Percentiles rank a stretch among this genome's conserved stretches.
Conservation (phyloP, 768 basidiomycete genomes). For the Boletus edulis region DNA sequence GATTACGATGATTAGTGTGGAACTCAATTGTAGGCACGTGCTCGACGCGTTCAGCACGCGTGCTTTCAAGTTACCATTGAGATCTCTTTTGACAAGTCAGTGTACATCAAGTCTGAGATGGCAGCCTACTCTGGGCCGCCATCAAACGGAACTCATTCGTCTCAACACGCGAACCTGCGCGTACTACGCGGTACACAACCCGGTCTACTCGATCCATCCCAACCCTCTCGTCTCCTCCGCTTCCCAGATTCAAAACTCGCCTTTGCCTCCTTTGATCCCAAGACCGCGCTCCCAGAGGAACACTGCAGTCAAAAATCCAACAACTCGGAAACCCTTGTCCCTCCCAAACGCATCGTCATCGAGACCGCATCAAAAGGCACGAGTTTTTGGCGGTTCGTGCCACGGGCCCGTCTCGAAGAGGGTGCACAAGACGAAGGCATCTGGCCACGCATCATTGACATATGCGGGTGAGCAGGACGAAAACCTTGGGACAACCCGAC, state of each 20-base stretch:
- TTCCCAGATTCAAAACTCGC: constrained; percentile 54
- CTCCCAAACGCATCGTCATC: constrained; percentile 71
- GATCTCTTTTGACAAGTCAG: not conserved
- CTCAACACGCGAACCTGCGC: constrained; percentile 13
- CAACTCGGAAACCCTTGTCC: constrained; percentile 44
- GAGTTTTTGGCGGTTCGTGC: constrained; percentile 75
- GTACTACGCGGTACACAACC: constrained; percentile 45
- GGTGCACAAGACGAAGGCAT: constrained; percentile 62
- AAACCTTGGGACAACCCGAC: not conserved
- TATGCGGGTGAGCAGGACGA: constrained; percentile 60
- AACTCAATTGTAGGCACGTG: constrained; percentile 17
- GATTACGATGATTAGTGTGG: too few species aligned
- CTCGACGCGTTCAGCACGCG: constrained; percentile 1
- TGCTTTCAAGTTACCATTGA: too few species aligned
- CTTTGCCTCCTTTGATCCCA: constrained; percentile 76
- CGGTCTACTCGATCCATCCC: constrained; percentile 65
- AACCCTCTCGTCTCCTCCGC: constrained; percentile 61
- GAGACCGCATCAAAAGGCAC: constrained; percentile 59
- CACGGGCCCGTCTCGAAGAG: constrained; percentile 57
- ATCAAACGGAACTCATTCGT: constrained; percentile 2
- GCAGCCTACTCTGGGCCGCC: not conserved
- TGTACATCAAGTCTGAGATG: constrained; percentile 8
- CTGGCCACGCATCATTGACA: constrained; percentile 65
- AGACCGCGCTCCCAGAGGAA: constrained; percentile 49
- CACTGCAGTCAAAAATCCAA: constrained; percentile 41